Evolutionary conservation across 345 rosid genomes (phyloP).

Genomic region (Hirschfeldia incana): DNA sequence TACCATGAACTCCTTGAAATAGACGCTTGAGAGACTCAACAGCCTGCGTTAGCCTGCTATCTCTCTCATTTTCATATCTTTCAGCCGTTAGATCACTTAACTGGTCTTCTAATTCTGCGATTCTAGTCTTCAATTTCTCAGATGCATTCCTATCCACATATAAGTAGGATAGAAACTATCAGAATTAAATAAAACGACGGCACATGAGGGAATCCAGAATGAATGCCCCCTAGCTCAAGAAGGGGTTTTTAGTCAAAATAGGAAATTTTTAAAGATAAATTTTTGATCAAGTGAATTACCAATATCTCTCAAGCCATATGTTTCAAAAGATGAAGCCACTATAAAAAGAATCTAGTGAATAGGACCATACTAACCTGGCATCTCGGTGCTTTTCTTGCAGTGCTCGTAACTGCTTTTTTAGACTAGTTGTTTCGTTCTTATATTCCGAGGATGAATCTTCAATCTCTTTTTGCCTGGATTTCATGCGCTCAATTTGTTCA

Average conservation of each 20-base stretch:
- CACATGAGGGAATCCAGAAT: slow-evolving; percentile 14
- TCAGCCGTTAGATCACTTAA: slow-evolving; percentile 91
- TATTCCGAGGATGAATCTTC: slow-evolving; percentile 58
- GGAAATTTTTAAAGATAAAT: background rate
- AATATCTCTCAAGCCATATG: slow-evolving; percentile 19
- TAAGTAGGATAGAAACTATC: slow-evolving; percentile 19
- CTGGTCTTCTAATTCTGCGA: slow-evolving; percentile 77
- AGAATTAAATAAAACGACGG: background rate
- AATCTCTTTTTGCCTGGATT: slow-evolving; percentile 58
- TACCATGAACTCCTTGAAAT: slow-evolving; percentile 96
- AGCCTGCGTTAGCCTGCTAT: slow-evolving; percentile 82
- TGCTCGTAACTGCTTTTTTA: slow-evolving; percentile 62
- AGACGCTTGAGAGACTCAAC: slow-evolving; percentile 90
- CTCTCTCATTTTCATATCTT: slow-evolving; percentile 90
- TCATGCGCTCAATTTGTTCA: slow-evolving; percentile 77
- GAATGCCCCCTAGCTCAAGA: slow-evolving; percentile 13
- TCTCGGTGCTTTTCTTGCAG: slow-evolving; percentile 78
- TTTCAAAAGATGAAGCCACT: slow-evolving; percentile 18
- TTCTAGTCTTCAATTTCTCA: slow-evolving; percentile 74
- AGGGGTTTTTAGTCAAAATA: background rate
- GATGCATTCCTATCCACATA: slow-evolving; percentile 55
- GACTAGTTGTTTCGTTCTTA: slow-evolving; percentile 58
- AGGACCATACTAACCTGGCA: slow-evolving; percentile 61
- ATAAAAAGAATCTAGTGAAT: slow-evolving; percentile 14
- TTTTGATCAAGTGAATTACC: slow-evolving; percentile 13